Percentiles rank a stretch among this genome's conserved stretches.
phyloP scores from a whole-genome alignment of 352 stramenopile genomes.

The Globisporangium cystogenes region DNA sequence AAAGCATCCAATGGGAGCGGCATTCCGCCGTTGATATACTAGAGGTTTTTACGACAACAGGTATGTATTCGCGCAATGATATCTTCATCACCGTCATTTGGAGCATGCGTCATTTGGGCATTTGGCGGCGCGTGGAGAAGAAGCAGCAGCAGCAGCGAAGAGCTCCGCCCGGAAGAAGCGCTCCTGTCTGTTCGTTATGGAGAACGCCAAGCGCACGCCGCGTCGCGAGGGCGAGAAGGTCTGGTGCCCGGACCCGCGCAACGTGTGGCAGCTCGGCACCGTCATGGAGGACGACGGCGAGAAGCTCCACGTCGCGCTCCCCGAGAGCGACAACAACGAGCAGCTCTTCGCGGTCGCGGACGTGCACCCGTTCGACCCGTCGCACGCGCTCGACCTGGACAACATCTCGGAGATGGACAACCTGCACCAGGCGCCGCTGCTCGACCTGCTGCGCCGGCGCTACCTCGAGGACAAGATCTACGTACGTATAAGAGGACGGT shows the following conservation, averaged over 20 bases:
- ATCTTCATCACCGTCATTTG: too few species aligned
- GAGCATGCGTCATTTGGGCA: too few species aligned
- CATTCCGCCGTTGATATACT: too few species aligned
- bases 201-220: constrained; percentile 39
- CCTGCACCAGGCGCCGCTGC: constrained; percentile 87
- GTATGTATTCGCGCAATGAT: too few species aligned
- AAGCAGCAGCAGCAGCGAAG: not conserved
- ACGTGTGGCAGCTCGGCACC: constrained; percentile 84
- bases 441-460: constrained; percentile 82
- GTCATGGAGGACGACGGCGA: constrained; percentile 84
- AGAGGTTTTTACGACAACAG: too few species aligned
- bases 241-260: constrained; percentile 80
- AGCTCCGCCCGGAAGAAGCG: too few species aligned
- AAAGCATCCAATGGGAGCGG: too few species aligned
- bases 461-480: constrained; percentile 93
- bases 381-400: constrained; percentile 81
- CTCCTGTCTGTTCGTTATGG: too few species aligned
- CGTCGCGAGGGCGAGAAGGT: constrained; percentile 85
- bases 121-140: not conserved
- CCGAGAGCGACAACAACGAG: constrained; percentile 68
- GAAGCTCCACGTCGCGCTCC: constrained; percentile 78
- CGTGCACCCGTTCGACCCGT: constrained; percentile 89
- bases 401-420: constrained; percentile 95
- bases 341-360: constrained; percentile 77
- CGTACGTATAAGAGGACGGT: constrained; percentile 21